These are phyloP conservation scores for Emericellopsis cladophorae DNA, from an alignment of 2,329 filamentous ascomycete species.

Conservation along the genomic window DNA sequence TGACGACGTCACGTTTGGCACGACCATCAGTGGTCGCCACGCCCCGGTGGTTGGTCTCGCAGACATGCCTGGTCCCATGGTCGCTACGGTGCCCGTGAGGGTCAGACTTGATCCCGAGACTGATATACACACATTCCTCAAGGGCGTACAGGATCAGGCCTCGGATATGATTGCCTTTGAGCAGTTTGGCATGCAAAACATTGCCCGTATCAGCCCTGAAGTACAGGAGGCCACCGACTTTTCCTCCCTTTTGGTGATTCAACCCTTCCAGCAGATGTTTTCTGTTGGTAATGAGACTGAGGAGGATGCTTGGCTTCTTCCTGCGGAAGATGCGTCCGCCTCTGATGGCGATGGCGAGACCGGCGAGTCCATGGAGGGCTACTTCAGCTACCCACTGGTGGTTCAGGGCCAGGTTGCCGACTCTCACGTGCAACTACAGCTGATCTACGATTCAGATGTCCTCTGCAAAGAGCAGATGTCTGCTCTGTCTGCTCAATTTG, in stretches of 20 bases:
- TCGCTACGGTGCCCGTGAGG: slow-evolving; percentile 6
- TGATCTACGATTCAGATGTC: slow-evolving; percentile 3
- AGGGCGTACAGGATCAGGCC: slow-evolving; percentile 5
- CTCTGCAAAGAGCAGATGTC: neutral
- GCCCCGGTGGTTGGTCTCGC: slow-evolving; percentile 7
- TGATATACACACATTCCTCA: slow-evolving; percentile 5
- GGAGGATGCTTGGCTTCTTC: neutral
- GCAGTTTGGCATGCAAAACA: slow-evolving; percentile 11
- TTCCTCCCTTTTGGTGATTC: slow-evolving; percentile 8
- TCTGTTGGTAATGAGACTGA: slow-evolving; percentile 7
- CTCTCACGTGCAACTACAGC: neutral
- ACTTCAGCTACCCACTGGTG: neutral
- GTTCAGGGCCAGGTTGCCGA: neutral
- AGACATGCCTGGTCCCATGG: slow-evolving; percentile 6
- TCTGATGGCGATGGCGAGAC: neutral
- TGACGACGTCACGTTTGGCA: slow-evolving; percentile 13
- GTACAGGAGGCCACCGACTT: slow-evolving; percentile 9
- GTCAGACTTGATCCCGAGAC: slow-evolving; percentile 1
- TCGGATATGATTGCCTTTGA: slow-evolving; percentile 9
- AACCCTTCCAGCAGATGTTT: slow-evolving; percentile 2
- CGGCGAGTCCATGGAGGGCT: neutral
- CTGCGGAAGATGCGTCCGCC: neutral
- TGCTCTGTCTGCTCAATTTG: slow-evolving; percentile 1
- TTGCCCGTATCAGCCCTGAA: slow-evolving; percentile 6
- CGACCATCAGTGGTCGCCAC: slow-evolving; percentile 4